These are phyloP conservation scores for Entomortierella parvispora DNA, from an alignment of 192 early-diverging fungal genomes.

Conservation along the genomic window DNA sequence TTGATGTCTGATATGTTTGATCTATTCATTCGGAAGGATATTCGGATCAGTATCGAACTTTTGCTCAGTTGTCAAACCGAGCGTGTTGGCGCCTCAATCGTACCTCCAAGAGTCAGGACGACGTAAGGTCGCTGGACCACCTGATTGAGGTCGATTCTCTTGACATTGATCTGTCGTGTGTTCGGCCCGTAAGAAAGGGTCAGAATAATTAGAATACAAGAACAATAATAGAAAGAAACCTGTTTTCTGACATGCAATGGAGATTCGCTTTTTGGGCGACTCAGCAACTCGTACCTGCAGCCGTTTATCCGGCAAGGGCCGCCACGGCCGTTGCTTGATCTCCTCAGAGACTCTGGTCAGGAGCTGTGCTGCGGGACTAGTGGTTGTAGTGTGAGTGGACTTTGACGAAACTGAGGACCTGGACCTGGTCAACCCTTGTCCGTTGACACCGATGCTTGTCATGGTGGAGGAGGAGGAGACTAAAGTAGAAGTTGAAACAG, in stretches of 20 bases:
- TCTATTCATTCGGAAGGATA: slow-evolving; percentile 47
- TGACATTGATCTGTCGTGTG: slow-evolving; percentile 61
- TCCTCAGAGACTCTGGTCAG: slow-evolving; percentile 40
- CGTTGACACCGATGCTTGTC: not conserved
- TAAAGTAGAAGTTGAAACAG: no score
- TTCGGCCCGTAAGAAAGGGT: not conserved
- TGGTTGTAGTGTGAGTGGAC: not conserved
- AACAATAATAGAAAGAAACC: not conserved
- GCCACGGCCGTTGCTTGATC: slow-evolving; percentile 44
- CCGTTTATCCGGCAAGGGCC: slow-evolving; percentile 45
- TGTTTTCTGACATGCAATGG: not conserved
- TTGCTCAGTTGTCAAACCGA: not conserved
- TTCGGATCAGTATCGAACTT: not conserved
- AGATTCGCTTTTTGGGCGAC: slow-evolving; percentile 30
- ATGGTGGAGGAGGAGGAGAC: not conserved
- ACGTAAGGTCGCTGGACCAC: slow-evolving; percentile 72
- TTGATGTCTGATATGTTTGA: slow-evolving; percentile 71
- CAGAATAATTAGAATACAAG: slow-evolving; percentile 57
- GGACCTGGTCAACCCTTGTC: not conserved
- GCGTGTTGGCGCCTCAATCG: no score
- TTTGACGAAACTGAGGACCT: not conserved
- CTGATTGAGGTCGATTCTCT: slow-evolving; percentile 65
- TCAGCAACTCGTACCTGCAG: slow-evolving; percentile 39
- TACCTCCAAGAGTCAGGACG: slow-evolving; percentile 68
- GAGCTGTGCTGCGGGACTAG: slow-evolving; percentile 30